phyloP scores from a whole-genome alignment of 306 rosid genomes.

The Casuarina glauca region DNA sequence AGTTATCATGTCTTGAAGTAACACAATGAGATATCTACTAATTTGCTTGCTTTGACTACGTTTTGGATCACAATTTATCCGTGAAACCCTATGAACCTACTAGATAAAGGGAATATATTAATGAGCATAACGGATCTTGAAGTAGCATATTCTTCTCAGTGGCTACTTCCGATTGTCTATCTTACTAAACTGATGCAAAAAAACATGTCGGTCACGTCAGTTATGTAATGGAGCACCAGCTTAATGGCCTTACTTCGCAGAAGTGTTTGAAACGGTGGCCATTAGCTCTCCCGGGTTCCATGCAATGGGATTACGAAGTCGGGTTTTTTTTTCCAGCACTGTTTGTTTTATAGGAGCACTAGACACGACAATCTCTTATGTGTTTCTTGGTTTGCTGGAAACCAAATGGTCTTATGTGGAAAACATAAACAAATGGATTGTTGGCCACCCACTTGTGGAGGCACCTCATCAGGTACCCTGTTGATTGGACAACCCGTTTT shows the following conservation, averaged over 20 bases:
- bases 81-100: neutral
- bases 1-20: no score
- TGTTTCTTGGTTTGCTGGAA: slow-evolving; percentile 18
- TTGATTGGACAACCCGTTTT: slow-evolving; percentile 28
- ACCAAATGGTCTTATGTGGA: slow-evolving; percentile 61
- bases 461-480: slow-evolving; percentile 27
- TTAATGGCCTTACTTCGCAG: no score
- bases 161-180: neutral
- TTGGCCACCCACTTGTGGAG: slow-evolving; percentile 43
- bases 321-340: neutral
- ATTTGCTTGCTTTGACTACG: neutral
- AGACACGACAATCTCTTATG: neutral
- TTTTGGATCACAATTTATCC: neutral
- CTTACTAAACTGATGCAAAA: neutral
- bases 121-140: neutral
- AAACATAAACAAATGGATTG: slow-evolving; percentile 35
- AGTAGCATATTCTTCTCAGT: neutral
- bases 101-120: neutral
- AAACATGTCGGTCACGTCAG: no score
- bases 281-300: no score
- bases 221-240: no score
- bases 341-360: neutral
- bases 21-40: neutral
- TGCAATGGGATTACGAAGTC: neutral
- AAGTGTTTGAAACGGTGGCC: no score